phyloP scores from a whole-genome alignment of 805 yeast genomes.

The Alloascoidea africana region DNA sequence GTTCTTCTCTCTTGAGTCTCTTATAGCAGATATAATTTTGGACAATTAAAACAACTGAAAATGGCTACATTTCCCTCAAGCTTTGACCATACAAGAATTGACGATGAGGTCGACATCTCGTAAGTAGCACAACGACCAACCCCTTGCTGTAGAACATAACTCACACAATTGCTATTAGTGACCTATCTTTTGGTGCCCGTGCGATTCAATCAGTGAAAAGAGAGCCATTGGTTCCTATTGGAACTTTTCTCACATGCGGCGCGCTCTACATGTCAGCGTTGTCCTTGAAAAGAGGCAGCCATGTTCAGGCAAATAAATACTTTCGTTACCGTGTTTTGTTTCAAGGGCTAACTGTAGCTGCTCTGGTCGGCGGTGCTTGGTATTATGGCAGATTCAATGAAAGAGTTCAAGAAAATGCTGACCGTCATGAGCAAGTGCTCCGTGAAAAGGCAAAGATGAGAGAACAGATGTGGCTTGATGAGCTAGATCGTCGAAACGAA shows the following conservation, averaged over 20 bases:
- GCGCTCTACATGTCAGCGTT: constrained; percentile 72
- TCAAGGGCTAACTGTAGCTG: constrained; percentile 73
- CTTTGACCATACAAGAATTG: constrained; percentile 16
- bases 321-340: constrained; percentile 82
- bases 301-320: constrained; percentile 66
- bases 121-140: neutral
- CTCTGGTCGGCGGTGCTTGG: constrained; percentile 68
- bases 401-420: constrained; percentile 29
- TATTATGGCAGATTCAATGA: constrained; percentile 22
- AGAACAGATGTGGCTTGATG: constrained; percentile 76
- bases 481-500: constrained; percentile 69
- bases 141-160: neutral
- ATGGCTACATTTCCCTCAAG: constrained; percentile 21
- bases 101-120: constrained; percentile 10
- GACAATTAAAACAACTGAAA: no score
- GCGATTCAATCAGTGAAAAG: constrained; percentile 46
- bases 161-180: constrained; percentile 20
- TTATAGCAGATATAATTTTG: no score
- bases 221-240: constrained; percentile 82
- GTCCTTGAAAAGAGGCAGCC: constrained; percentile 59
- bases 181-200: constrained; percentile 35
- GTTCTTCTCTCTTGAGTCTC: constrained; percentile 1
- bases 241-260: constrained; percentile 61
- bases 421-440: constrained; percentile 53
- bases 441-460: constrained; percentile 72